Percentiles rank a stretch among this genome's conserved stretches.
phyloP scores from a whole-genome alignment of 1,139 yeast species.

The Taphrina flavorubra region DNA sequence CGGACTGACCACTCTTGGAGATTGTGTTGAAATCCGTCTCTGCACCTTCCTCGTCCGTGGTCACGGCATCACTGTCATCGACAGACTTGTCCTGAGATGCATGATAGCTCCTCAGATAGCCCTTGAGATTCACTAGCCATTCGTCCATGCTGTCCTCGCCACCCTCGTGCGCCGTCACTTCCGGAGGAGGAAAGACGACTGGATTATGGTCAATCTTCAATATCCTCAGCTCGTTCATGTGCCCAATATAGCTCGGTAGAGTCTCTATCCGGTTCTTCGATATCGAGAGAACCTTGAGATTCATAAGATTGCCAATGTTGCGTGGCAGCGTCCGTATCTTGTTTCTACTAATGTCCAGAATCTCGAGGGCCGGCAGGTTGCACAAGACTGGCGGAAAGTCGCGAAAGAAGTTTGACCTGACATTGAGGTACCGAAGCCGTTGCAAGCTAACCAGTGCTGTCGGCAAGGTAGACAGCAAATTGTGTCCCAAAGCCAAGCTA shows the following conservation, averaged over 20 bases:
- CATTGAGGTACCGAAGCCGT: slow-evolving; percentile 65
- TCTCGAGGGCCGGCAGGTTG: slow-evolving; percentile 61
- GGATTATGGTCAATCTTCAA: slow-evolving; percentile 78
- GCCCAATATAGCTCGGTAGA: slow-evolving; percentile 64
- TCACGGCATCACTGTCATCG: slow-evolving; percentile 25
- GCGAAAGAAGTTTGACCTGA: slow-evolving; percentile 64
- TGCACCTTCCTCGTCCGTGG: slow-evolving; percentile 39
- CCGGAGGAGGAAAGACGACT: slow-evolving; percentile 59
- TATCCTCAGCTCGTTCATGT: slow-evolving; percentile 61
- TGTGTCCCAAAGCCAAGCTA: slow-evolving; percentile 43
- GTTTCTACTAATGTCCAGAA: slow-evolving; percentile 71
- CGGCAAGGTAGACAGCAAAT: slow-evolving; percentile 42
- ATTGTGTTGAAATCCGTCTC: slow-evolving; percentile 37
- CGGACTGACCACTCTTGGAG: slow-evolving; percentile 27
- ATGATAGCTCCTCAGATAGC: slow-evolving; percentile 48
- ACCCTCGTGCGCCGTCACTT: slow-evolving; percentile 50
- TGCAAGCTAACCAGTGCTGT: slow-evolving; percentile 55
- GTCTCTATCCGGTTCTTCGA: slow-evolving; percentile 66
- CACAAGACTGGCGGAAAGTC: slow-evolving; percentile 60
- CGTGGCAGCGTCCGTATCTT: slow-evolving; percentile 57
- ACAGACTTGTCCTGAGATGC: slow-evolving; percentile 2
- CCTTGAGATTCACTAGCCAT: slow-evolving; percentile 63
- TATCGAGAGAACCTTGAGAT: slow-evolving; percentile 61
- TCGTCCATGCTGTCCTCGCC: slow-evolving; percentile 56
- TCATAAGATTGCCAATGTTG: slow-evolving; percentile 54